These are phyloP conservation scores for Pisolithus tinctorius DNA, from an alignment of 768 basidiomycete species.

Conservation along the genomic window DNA sequence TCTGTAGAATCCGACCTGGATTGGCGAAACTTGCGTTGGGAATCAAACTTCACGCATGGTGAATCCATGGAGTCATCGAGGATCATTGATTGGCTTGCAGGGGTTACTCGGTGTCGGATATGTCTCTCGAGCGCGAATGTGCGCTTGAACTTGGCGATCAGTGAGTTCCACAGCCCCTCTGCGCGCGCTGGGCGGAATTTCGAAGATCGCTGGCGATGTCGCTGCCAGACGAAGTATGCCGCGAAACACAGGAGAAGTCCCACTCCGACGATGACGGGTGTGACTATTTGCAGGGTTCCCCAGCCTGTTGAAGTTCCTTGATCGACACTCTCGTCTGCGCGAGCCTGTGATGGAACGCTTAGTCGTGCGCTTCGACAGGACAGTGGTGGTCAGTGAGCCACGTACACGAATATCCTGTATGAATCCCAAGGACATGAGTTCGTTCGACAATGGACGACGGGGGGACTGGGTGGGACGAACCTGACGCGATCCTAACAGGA, in stretches of 20 bases:
- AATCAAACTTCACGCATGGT: neutral
- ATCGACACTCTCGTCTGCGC: conserved; percentile 1
- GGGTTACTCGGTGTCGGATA: conserved; percentile 10
- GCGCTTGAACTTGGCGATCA: conserved; percentile 8
- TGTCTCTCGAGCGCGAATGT: conserved; percentile 10
- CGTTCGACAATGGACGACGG: neutral
- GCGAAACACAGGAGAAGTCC: conserved; percentile 19
- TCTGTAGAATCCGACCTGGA: conserved; percentile 21
- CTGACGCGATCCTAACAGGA: conserved; percentile 6
- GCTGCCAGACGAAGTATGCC: conserved; percentile 20
- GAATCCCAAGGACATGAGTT: neutral
- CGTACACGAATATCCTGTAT: conserved; percentile 18
- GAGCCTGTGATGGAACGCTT: conserved; percentile 9
- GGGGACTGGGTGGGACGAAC: conserved; percentile 2
- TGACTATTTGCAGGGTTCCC: conserved; percentile 27
- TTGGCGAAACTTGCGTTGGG: conserved; percentile 4
- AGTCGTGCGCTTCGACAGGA: neutral
- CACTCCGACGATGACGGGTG: conserved; percentile 29
- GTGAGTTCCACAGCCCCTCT: conserved; percentile 8
- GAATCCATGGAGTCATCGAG: conserved; percentile 18
- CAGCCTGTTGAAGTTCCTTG: conserved; percentile 5
- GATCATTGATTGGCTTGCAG: conserved; percentile 10
- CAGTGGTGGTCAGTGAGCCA: neutral
- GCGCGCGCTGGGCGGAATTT: conserved; percentile 1
- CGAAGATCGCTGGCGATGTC: neutral